phyloP scores from a whole-genome alignment of 768 basidiomycete genomes.

The Psilocybe cyanescens region DNA sequence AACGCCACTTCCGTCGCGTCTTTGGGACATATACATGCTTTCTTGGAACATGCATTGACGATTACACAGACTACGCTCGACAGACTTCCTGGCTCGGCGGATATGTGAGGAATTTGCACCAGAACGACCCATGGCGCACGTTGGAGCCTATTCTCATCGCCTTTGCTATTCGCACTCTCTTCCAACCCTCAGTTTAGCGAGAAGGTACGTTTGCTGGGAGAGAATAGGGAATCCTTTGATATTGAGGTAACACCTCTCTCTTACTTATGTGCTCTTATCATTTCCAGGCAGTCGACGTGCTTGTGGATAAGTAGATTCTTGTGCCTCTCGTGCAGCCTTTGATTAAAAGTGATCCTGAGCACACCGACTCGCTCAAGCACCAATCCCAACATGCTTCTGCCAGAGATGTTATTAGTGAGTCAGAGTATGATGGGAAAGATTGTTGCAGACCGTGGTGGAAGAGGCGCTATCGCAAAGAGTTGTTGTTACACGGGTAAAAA shows the following conservation, averaged over 20 bases:
- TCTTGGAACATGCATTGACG: conserved; percentile 64
- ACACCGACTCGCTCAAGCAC: too few relatives aligned
- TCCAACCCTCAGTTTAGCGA: conserved; percentile 86
- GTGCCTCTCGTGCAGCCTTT: conserved; percentile 78
- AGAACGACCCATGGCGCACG: conserved; percentile 93
- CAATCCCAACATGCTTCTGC: too few relatives aligned
- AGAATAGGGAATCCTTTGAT: too few relatives aligned
- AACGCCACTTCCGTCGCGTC: conserved; percentile 33
- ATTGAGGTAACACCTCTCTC: not conserved
- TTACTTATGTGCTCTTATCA: not conserved
- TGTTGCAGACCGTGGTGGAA: conserved; percentile 93
- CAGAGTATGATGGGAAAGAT: conserved; percentile 53
- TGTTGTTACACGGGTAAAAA: conserved; percentile 82
- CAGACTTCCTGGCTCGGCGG: conserved; percentile 81
- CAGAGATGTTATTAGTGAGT: too few relatives aligned
- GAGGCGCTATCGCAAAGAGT: conserved; percentile 83
- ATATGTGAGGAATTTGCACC: conserved; percentile 93
- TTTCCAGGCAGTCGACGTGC: conserved; percentile 85
- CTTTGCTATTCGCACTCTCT: conserved; percentile 86
- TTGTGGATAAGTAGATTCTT: conserved; percentile 94
- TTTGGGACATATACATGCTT: conserved; percentile 57
- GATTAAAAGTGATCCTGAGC: conserved; percentile 45
- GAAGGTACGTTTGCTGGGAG: conserved; percentile 60
- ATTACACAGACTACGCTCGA: conserved; percentile 69
- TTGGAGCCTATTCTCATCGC: conserved; percentile 87